phyloP scores from a whole-genome alignment of 2,329 filamentous ascomycete genomes.

The Aspergillus quadricinctus region DNA sequence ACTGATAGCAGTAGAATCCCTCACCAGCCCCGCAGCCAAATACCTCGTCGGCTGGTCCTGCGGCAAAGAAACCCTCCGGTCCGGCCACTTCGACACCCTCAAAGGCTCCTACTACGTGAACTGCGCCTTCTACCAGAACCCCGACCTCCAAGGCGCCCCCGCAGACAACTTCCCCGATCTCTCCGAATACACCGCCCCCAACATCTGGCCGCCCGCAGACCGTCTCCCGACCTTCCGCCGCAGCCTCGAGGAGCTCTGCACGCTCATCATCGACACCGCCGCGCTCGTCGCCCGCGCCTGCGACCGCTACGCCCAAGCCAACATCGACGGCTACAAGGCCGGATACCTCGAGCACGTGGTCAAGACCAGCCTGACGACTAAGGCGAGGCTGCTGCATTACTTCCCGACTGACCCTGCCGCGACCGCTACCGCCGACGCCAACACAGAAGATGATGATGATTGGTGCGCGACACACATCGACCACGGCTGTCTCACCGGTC shows the following conservation, averaged over 20 bases:
- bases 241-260: slow-evolving; percentile 71
- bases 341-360: slow-evolving; percentile 87
- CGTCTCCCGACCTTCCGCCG: slow-evolving; percentile 70
- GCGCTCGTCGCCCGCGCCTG: slow-evolving; percentile 86
- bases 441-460: slow-evolving; percentile 60
- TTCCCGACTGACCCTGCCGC: slow-evolving; percentile 54
- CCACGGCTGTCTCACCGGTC: slow-evolving; percentile 86
- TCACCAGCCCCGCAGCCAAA: slow-evolving; percentile 46
- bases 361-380: slow-evolving; percentile 77
- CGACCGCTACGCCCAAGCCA: slow-evolving; percentile 74
- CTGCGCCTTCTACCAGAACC: slow-evolving; percentile 50
- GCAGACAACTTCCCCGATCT: slow-evolving; percentile 50
- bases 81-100: slow-evolving; percentile 57
- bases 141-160: slow-evolving; percentile 33
- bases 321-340: slow-evolving; percentile 69
- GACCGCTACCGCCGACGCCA: not conserved
- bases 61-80: slow-evolving; percentile 60
- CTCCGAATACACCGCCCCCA: slow-evolving; percentile 83
- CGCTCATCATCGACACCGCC: slow-evolving; percentile 82
- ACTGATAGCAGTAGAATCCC: slow-evolving; percentile 27
- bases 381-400: slow-evolving; percentile 89
- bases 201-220: slow-evolving; percentile 73
- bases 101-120: slow-evolving; percentile 65
- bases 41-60: slow-evolving; percentile 63
- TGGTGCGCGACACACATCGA: slow-evolving; percentile 82